Conservation (phyloP, 768 basidiomycete species). For the Lactarius indigo region DNA sequence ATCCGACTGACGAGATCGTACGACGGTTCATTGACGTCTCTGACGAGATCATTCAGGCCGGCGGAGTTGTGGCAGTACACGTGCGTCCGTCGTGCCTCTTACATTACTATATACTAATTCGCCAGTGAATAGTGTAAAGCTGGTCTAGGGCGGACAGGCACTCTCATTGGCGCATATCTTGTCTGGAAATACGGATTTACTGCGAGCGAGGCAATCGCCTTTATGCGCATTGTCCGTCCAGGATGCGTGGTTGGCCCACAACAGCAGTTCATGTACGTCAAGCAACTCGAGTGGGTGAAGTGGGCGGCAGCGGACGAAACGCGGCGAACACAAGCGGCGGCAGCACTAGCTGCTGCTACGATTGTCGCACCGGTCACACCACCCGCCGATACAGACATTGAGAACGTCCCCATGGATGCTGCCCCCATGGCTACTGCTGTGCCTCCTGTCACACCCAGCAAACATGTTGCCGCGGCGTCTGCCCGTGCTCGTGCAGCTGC, state of each 20-base stretch:
- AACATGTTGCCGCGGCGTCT: constrained; percentile 65
- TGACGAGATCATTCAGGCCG: constrained; percentile 70
- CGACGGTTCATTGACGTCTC: constrained; percentile 85
- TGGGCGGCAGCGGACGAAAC: constrained; percentile 89
- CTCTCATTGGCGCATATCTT: constrained; percentile 94
- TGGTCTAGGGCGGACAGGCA: constrained; percentile 93
- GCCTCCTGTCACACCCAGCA: constrained; percentile 79
- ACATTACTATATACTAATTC: constrained; percentile 17
- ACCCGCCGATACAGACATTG: constrained; percentile 72
- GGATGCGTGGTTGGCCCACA: constrained; percentile 91
- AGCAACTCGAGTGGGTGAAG: constrained; percentile 90
- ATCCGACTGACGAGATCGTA: constrained; percentile 94
- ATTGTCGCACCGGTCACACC: constrained; percentile 75
- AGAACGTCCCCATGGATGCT: constrained; percentile 33
- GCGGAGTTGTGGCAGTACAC: constrained; percentile 86
- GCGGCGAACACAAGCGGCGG: constrained; percentile 45
- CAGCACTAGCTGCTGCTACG: constrained; percentile 38
- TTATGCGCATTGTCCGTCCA: constrained; percentile 96
- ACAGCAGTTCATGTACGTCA: constrained; percentile 93
- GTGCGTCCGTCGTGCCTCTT: constrained; percentile 43
- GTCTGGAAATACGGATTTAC: constrained; percentile 99
- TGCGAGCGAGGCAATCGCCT: constrained; percentile 92
- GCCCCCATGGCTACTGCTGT: constrained; percentile 32
- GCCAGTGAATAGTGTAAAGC: constrained; percentile 75
- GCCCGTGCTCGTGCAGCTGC: constrained; percentile 68